Evolutionary conservation across 441 rosid species (phyloP), one percentile per base, ranked within the genome.

Genomic region (Erodium trifolium): DNA sequence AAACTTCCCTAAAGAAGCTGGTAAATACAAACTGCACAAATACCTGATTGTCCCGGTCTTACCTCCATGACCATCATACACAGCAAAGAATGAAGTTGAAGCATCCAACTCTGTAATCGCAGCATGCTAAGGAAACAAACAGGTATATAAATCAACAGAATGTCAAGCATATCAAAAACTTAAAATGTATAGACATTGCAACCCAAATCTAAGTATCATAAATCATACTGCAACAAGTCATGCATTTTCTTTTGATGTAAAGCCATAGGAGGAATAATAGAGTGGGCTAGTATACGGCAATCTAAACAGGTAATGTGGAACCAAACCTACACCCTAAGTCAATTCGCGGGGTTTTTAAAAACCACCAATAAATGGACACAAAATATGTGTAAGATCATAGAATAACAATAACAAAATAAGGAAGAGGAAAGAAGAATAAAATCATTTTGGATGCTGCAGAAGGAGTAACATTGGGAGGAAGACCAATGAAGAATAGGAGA

Each of bases 41-140:
- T n/a, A 49, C 16, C 63, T 7, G 5, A 17, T 17, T 16, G 7
- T 57, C 63, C 27, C 29, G 72, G 27, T 16, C 83, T 86, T 81
- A 93, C 99, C 99, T 92, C 99, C 99, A 81, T 94, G 99, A 67
- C 99, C 99, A 83, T 94, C 99, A 80, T 87, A 94, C 53, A 94
- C 99, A 75, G 96, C 97, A 73, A 93, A 88, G 89, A 91, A 89
- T 3, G 93, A 87, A 67, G 96, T 88, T 64, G 83, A 80, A 71
- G 79, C 81, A 82, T 91, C 98, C 74, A 91, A 74, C 74, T 89
- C 82, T 79, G 94, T 87, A 69, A 77, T 73, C 66, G 83, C 84
- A 70, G 87, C 82, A 85, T 80, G 85, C 88, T 87, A 78, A 35
- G 68, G 53, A 71, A 76, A 57, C 63, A 57, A 57, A 18, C 29